phyloP scores from a whole-genome alignment of 768 basidiomycete genomes.

The Krasilnikovozyma curviuscula region DNA sequence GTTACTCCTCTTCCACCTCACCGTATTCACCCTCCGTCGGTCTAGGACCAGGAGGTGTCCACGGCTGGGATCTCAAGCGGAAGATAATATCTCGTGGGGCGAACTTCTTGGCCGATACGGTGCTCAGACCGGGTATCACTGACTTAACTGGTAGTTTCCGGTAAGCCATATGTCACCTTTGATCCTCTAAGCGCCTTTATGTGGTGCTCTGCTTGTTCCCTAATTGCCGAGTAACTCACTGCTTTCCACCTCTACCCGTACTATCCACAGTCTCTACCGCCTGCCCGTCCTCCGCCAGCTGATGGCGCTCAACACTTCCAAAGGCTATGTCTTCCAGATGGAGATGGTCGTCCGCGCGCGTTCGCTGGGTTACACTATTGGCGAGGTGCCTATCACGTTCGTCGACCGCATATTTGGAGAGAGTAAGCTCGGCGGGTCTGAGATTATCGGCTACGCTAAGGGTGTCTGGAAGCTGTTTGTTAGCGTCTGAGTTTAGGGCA shows the following conservation, averaged over 20 bases:
- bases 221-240: background rate
- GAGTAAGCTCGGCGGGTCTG: constrained; percentile 73
- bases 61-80: constrained; percentile 81
- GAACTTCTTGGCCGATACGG: constrained; percentile 73
- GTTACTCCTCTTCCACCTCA: constrained; percentile 38
- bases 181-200: background rate
- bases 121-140: constrained; percentile 65
- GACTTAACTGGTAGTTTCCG: constrained; percentile 82
- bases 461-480: constrained; percentile 67
- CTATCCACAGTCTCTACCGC: constrained; percentile 46
- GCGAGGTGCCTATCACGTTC: constrained; percentile 84
- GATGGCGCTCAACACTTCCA: constrained; percentile 63
- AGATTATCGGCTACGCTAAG: constrained; percentile 68
- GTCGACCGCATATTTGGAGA: constrained; percentile 86
- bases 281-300: constrained; percentile 56
- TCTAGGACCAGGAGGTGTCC: constrained; percentile 53
- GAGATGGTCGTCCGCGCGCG: constrained; percentile 89
- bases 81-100: constrained; percentile 76
- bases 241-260: background rate
- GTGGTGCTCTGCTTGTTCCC: background rate
- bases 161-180: constrained; percentile 31
- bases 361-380: constrained; percentile 62
- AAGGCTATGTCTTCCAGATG: constrained; percentile 95
- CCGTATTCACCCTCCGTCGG: constrained; percentile 29
- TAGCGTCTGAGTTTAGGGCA: too few relatives aligned